Conservation (phyloP, 495 filamentous ascomycete species). For the Talaromyces liani region DNA sequence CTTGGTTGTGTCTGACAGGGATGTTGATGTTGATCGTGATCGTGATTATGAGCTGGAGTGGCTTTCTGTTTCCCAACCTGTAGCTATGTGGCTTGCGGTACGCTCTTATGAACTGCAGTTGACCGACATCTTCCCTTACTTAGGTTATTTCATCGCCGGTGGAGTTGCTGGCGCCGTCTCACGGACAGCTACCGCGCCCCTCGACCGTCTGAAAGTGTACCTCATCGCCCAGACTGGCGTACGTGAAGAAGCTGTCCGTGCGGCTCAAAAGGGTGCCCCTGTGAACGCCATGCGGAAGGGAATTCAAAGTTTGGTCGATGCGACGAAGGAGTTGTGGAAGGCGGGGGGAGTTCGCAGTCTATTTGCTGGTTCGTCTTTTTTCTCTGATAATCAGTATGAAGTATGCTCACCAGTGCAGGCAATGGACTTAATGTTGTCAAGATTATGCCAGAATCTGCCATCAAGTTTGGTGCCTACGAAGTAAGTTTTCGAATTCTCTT, state of each 20-base stretch:
- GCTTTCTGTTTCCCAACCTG: conserved; percentile 35
- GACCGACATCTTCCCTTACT: conserved; percentile 56
- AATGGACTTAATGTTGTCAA: conserved; percentile 96
- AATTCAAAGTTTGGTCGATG: conserved; percentile 60
- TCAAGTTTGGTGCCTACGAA: conserved; percentile 94
- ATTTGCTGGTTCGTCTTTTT: conserved; percentile 69
- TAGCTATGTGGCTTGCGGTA: conserved; percentile 42
- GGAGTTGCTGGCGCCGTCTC: conserved; percentile 88
- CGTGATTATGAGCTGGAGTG: conserved; percentile 37
- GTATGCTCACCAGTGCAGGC: conserved; percentile 41
- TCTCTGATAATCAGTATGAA: neutral
- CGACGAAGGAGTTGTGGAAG: conserved; percentile 68
- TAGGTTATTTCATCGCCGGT: conserved; percentile 97
- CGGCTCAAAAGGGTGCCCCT: conserved; percentile 65
- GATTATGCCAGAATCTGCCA: conserved; percentile 96
- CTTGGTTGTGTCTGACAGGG: conserved; percentile 19
- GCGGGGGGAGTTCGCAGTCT: conserved; percentile 86
- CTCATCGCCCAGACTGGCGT: conserved; percentile 83
- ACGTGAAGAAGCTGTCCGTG: conserved; percentile 49
- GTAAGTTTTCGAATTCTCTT: conserved; percentile 26
- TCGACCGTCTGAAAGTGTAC: conserved; percentile 96
- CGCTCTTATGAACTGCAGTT: conserved; percentile 49
- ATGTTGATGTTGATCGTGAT: conserved; percentile 21
- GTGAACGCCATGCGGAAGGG: conserved; percentile 58
- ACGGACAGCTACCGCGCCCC: conserved; percentile 85